These are phyloP conservation scores for Coemansia sp. DNA, from an alignment of 192 early-diverging fungal species.

Conservation along the genomic window DNA sequence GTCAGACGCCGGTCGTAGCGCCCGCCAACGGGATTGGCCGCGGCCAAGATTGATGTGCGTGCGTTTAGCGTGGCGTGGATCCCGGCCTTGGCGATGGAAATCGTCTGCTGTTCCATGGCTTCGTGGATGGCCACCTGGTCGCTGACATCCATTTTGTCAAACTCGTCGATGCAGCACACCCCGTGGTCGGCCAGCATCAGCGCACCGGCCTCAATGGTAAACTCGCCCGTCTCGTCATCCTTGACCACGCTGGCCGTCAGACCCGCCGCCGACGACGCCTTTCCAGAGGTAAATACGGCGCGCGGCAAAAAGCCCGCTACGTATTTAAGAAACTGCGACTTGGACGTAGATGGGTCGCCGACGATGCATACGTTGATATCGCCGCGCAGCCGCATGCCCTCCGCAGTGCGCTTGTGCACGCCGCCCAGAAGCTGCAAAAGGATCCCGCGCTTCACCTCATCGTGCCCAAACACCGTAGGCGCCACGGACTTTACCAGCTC, in stretches of 20 bases:
- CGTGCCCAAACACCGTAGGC: slow-evolving; percentile 90
- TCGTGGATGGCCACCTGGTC: slow-evolving; percentile 99
- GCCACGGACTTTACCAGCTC: slow-evolving; percentile 82
- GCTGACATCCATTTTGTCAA: slow-evolving; percentile 83
- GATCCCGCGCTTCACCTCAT: slow-evolving; percentile 93
- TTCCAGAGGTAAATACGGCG: slow-evolving; percentile 94
- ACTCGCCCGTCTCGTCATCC: slow-evolving; percentile 97
- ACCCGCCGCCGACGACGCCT: slow-evolving; percentile 93
- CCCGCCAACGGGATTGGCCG: slow-evolving; percentile 94
- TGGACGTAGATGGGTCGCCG: slow-evolving; percentile 93
- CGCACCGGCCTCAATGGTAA: slow-evolving; percentile 96
- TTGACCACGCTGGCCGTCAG: slow-evolving; percentile 92
- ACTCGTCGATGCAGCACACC: slow-evolving; percentile 88
- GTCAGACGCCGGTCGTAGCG: slow-evolving; percentile 95
- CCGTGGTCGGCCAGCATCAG: slow-evolving; percentile 98
- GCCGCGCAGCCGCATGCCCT: slow-evolving; percentile 93
- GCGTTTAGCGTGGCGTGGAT: slow-evolving; percentile 95
- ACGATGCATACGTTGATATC: slow-evolving; percentile 98
- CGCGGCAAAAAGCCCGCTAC: slow-evolving; percentile 87
- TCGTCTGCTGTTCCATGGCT: slow-evolving; percentile 99
- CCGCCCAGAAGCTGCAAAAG: slow-evolving; percentile 93
- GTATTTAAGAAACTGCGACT: slow-evolving; percentile 84
- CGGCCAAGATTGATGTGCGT: slow-evolving; percentile 91
- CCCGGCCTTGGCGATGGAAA: slow-evolving; percentile 93
- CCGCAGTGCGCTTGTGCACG: slow-evolving; percentile 88